phyloP scores from a whole-genome alignment of 257 asterid species.

The Penstemon eatonii region DNA sequence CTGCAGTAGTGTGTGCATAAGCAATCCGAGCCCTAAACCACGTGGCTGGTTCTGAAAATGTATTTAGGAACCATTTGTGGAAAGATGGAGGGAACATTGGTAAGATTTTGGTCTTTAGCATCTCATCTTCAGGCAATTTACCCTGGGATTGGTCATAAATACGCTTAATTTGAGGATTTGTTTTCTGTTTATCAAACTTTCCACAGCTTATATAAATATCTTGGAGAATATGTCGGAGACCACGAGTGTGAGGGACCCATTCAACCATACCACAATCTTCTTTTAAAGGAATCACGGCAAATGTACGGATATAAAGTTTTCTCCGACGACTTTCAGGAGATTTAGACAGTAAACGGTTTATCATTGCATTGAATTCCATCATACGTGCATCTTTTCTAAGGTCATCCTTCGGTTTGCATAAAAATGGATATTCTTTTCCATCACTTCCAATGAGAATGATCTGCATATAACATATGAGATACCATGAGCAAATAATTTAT shows the following conservation, averaged over 20 bases:
- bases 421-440: slow-evolving; percentile 83
- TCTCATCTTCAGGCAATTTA: slow-evolving; percentile 75
- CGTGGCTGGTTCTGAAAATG: slow-evolving; percentile 96
- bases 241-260: slow-evolving; percentile 99
- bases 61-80: slow-evolving; percentile 92
- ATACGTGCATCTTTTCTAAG: slow-evolving; percentile 97
- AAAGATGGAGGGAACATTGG: slow-evolving; percentile 98
- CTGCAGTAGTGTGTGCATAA: slow-evolving; percentile 95
- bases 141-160: slow-evolving; percentile 86
- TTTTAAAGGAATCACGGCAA: slow-evolving; percentile 90
- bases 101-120: slow-evolving; percentile 79
- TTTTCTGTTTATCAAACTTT: slow-evolving; percentile 88
- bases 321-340: slow-evolving; percentile 92
- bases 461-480: slow-evolving; percentile 41
- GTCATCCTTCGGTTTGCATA: slow-evolving; percentile 98
- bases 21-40: slow-evolving; percentile 98
- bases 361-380: slow-evolving; percentile 99
- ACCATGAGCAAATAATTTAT: neutral
- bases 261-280: slow-evolving; percentile 99
- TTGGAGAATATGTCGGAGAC: slow-evolving; percentile 91
- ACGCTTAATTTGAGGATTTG: slow-evolving; percentile 89
- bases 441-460: slow-evolving; percentile 90
- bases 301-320: slow-evolving; percentile 94
- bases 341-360: slow-evolving; percentile 83
- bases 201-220: slow-evolving; percentile 87